Evolutionary conservation across 345 rosid species (phyloP).

Genomic region (Gossypium thurberi): DNA sequence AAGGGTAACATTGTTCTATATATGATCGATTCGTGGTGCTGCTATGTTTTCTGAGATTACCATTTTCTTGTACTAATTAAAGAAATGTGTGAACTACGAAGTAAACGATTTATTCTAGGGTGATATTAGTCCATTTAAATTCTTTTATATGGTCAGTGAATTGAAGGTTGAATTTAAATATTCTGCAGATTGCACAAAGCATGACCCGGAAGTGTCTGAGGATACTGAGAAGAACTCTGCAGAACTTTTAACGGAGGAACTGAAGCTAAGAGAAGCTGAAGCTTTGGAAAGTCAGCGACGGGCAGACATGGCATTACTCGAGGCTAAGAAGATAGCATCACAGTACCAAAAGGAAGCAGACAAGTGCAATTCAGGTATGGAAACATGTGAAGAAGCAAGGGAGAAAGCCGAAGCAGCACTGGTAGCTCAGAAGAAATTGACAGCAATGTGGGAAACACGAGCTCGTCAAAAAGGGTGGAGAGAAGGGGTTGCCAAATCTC

Average conservation of each 20-base stretch:
- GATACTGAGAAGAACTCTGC: constrained; percentile 81
- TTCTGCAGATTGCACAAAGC: constrained; percentile 72
- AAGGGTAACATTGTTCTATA: neutral
- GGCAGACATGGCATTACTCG: constrained; percentile 67
- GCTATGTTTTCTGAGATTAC: neutral
- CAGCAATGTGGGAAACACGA: constrained; percentile 67
- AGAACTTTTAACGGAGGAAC: constrained; percentile 69
- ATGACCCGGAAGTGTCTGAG: constrained; percentile 72
- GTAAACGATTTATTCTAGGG: neutral
- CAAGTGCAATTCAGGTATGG: constrained; percentile 97
- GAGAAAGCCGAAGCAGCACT: constrained; percentile 74
- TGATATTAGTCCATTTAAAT: neutral
- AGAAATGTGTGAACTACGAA: neutral
- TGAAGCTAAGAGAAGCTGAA: constrained; percentile 74
- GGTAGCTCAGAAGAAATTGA: constrained; percentile 67
- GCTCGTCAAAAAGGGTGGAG: constrained; percentile 90
- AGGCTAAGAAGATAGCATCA: constrained; percentile 91
- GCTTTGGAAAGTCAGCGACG: constrained; percentile 66
- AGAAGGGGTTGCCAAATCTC: constrained; percentile 47
- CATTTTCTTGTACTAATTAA: too few relatives aligned
- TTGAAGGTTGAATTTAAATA: neutral
- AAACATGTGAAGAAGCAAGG: constrained; percentile 94
- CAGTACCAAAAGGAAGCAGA: constrained; percentile 97
- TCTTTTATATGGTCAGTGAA: neutral
- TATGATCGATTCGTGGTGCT: neutral